phyloP scores from a whole-genome alignment of 345 rosid genomes.

The Hibiscus syriacus region DNA sequence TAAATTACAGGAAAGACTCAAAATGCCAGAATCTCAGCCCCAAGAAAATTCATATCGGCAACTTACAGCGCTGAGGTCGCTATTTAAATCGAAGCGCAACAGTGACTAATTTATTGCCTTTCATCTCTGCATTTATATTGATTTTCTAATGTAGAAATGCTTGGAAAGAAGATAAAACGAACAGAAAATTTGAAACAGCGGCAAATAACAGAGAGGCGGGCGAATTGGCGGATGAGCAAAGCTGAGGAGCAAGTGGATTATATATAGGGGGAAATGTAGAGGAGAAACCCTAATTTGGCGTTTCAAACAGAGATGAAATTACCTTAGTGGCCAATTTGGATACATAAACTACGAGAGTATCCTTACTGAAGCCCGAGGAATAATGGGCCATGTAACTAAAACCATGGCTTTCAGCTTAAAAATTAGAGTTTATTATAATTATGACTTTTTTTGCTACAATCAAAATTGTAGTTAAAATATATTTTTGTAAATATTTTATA shows the following conservation, averaged over 20 bases:
- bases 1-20: background rate
- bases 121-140: background rate
- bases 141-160: background rate
- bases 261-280: background rate
- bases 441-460: too few relatives aligned
- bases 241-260: background rate
- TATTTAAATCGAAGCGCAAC: constrained; percentile 27
- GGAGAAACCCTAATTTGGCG: constrained; percentile 7
- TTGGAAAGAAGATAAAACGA: background rate
- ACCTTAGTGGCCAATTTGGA: background rate
- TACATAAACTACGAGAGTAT: background rate
- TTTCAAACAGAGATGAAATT: background rate
- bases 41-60: constrained; percentile 30
- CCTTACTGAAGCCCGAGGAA: background rate
- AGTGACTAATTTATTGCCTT: constrained; percentile 71
- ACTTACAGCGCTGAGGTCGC: constrained; percentile 64
- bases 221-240: background rate
- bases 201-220: background rate
- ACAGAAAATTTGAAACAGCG: background rate
- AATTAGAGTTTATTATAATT: too few relatives aligned
- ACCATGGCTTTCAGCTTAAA: background rate
- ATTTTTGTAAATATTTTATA: too few relatives aligned
- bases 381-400: background rate
- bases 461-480: too few relatives aligned
- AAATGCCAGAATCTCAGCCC: constrained; percentile 46